Base-by-base conservation (phyloP, 2,329 filamentous ascomycete genomes). In the Pleurostoma richardsiae region DNA sequence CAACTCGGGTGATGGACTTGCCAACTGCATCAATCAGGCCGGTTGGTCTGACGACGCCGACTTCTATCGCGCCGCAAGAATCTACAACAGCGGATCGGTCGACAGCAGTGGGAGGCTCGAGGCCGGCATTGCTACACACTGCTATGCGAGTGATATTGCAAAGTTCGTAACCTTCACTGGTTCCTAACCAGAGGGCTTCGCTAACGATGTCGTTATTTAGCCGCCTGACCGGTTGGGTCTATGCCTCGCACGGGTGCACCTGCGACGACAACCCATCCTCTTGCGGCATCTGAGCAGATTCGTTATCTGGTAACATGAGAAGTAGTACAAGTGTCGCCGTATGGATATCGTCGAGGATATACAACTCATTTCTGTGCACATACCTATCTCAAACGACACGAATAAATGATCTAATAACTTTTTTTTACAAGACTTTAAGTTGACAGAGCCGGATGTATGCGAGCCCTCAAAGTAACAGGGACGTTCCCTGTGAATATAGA, bases 71-170 rank as follows among this genome's bases (percentile, higher is more conserved):
- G 72, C 69, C 1, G 69, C 72, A n/a, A 62, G 73, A 31, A 66
- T 70, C 33, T 77, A 77, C 62, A 77, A 78, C 56, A 70, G 69
- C n/a, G 74, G 74, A 11, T 60, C 57, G 27, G 54, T 73, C 55
- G 49, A 59, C 38, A 50, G 33, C 8, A 36, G 33, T 36, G 33
- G 33, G 8, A 36, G 33, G 33, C 33, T 36, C n/a, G 33, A 36
- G n/a, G 33, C 33, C 33, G 33, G 33, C 33, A 36, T 36, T 36
- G 33, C 33, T 8, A 36, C 33, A 8, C 33, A 36, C n/a, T 36
- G 33, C 33, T 36, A 36, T n/a, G 33, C 33, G n/a, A 8, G 8
- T 8, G 33, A 36, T n/a, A 36, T 36, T n/a, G 33, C 33, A 19
- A 19, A 19, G 19, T 19, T 19, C 19, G 19, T 19, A 19, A 19